phyloP scores from a whole-genome alignment of 169 alveolate species.

The Cryptosporidium tyzzeri region DNA sequence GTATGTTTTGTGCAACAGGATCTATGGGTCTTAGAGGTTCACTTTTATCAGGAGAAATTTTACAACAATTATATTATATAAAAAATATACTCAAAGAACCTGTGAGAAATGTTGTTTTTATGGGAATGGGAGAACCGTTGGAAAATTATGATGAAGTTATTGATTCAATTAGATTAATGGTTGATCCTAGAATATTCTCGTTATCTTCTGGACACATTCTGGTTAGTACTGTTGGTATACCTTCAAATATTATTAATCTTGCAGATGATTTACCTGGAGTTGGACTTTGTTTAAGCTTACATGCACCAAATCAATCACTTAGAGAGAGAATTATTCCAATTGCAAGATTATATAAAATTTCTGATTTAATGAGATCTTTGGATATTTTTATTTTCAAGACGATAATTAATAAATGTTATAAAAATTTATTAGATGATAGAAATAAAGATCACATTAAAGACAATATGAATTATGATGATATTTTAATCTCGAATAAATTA shows the following conservation, averaged over 20 bases:
- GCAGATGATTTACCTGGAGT: constrained; percentile 80
- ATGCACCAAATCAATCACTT: constrained; percentile 79
- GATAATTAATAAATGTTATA: constrained; percentile 39
- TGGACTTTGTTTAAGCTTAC: constrained; percentile 79
- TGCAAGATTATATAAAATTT: constrained; percentile 66
- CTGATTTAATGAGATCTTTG: constrained; percentile 75
- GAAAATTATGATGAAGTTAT: constrained; percentile 80
- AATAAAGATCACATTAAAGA: constrained; percentile 16
- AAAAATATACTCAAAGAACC: constrained; percentile 42
- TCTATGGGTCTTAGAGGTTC: constrained; percentile 79
- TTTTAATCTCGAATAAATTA: constrained; percentile 19
- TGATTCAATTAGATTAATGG: constrained; percentile 68
- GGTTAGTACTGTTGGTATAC: constrained; percentile 80
- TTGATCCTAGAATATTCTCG: constrained; percentile 26
- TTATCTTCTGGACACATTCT: constrained; percentile 74
- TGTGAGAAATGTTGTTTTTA: constrained; percentile 80
- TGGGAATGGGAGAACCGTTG: constrained; percentile 84
- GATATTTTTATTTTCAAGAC: constrained; percentile 63
- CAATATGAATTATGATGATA: constrained; percentile 34
- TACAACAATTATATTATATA: constrained; percentile 79
- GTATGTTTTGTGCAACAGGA: constrained; percentile 82
- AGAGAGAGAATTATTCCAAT: constrained; percentile 77
- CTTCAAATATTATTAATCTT: constrained; percentile 61
- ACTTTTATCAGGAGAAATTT: constrained; percentile 79
- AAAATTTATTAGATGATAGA: constrained; percentile 36